Percentiles rank a stretch among this genome's conserved stretches.
phyloP scores from a whole-genome alignment of 345 rosid species.

The Fremontodendron californicum region DNA sequence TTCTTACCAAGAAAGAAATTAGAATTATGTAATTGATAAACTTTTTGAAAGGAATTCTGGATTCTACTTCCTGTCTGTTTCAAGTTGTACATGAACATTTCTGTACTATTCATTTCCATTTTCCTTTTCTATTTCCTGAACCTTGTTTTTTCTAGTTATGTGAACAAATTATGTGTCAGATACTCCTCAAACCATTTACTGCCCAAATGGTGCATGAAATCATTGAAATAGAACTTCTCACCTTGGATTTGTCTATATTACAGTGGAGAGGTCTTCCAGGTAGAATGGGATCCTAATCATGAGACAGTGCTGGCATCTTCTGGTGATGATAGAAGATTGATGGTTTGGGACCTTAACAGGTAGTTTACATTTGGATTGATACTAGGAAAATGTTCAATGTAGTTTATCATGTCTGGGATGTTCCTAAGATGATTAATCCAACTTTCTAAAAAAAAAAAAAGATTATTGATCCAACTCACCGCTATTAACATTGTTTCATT shows the following conservation, averaged over 20 bases:
- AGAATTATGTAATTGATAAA: not conserved
- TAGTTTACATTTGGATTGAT: slow-evolving; percentile 21
- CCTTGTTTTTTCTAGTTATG: not conserved
- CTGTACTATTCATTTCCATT: not conserved
- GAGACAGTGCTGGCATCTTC: slow-evolving; percentile 91
- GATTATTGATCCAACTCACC: not conserved
- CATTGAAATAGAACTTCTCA: slow-evolving; percentile 11
- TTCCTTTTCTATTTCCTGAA: not conserved
- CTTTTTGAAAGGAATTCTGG: not conserved
- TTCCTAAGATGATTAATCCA: not conserved
- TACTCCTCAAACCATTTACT: not conserved
- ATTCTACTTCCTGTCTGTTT: not conserved
- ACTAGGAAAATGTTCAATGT: not conserved
- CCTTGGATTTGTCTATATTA: slow-evolving; percentile 11
- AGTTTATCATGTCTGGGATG: too few relatives aligned
- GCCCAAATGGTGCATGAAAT: not conserved
- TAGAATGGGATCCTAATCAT: slow-evolving; percentile 97
- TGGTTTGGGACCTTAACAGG: slow-evolving; percentile 96
- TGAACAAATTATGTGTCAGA: not conserved
- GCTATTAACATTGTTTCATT: not conserved
- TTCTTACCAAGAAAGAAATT: not conserved
- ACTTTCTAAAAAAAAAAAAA: too few relatives aligned
- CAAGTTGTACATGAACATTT: not conserved
- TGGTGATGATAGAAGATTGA: slow-evolving; percentile 85
- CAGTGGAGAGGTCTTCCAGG: slow-evolving; percentile 95